Percentiles rank a stretch among this genome's conserved stretches.
Evolutionary conservation across 177 flowering plant species (phyloP).

Genomic region (Vitis hybrid): DNA sequence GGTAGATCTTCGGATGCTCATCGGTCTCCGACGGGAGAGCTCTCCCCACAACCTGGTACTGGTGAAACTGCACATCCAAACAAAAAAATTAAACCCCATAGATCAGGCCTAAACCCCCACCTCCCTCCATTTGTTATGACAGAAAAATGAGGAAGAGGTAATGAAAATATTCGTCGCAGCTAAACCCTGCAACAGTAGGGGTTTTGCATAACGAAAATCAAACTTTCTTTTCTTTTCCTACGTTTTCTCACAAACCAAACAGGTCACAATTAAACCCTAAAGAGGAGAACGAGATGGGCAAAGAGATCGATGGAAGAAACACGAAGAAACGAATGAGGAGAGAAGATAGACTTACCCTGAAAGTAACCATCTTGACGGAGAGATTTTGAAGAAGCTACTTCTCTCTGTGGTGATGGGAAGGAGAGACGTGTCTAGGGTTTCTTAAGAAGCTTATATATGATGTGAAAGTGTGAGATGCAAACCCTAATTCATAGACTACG

Average conservation of each 20-base stretch:
- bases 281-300: not conserved
- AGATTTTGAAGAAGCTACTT: not conserved
- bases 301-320: not conserved
- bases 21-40: conserved; percentile 50
- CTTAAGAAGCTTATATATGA: too few relatives aligned
- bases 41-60: conserved; percentile 67
- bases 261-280: not conserved
- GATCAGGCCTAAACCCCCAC: not conserved
- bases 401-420: not conserved
- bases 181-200: too few relatives aligned
- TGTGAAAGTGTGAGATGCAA: not conserved
- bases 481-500: conserved; percentile 8
- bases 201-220: too few relatives aligned
- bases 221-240: not conserved
- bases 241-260: not conserved
- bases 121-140: not conserved
- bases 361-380: conserved; percentile 27
- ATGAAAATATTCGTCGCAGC: too few relatives aligned
- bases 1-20: conserved; percentile 60
- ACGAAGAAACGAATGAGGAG: not conserved
- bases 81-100: not conserved
- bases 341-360: conserved; percentile 21
- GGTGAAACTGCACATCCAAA: conserved; percentile 45
- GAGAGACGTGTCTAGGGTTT: too few relatives aligned
- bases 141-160: too few relatives aligned